phyloP scores from a whole-genome alignment of 306 rosid species.

The Citrullus amarus region DNA sequence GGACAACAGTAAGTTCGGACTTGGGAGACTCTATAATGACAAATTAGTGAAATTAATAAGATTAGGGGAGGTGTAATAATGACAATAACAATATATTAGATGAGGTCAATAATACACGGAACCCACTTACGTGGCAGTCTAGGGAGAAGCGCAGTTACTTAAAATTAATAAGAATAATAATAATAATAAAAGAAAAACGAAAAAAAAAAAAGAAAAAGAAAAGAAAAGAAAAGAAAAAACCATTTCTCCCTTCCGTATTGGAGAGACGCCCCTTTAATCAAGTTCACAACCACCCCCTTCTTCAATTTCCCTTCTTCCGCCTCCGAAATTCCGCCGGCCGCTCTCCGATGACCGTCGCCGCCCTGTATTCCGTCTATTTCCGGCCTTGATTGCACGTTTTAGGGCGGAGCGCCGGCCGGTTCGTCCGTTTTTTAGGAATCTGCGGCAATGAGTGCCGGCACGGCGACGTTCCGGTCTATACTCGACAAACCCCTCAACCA shows the following conservation, averaged over 20 bases:
- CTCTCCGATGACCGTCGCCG: not conserved
- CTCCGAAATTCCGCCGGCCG: not conserved
- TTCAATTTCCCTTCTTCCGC: not conserved
- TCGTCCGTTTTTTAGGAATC: not conserved
- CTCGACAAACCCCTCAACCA: conserved; percentile 85
- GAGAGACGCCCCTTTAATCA: conserved; percentile 3
- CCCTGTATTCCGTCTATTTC: not conserved
- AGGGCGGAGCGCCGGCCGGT: not conserved
- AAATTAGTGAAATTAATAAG: not conserved
- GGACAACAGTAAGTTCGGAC: not conserved
- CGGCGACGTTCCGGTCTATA: conserved; percentile 63
- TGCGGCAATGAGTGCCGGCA: conserved; percentile 50
- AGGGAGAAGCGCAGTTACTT: conserved; percentile 64
- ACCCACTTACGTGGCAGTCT: conserved; percentile 72
- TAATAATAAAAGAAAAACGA: not conserved
- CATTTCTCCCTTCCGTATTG: not conserved
- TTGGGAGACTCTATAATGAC: not conserved
- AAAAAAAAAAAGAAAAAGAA: not conserved
- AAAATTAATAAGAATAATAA: not conserved
- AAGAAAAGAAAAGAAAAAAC: not conserved
- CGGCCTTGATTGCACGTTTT: not conserved
- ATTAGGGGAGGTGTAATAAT: not conserved
- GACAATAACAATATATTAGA: not conserved
- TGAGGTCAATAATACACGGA: conserved; percentile 42
- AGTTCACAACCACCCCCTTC: conserved; percentile 5